phyloP scores from a whole-genome alignment of 345 rosid species.

The Punica granatum region DNA sequence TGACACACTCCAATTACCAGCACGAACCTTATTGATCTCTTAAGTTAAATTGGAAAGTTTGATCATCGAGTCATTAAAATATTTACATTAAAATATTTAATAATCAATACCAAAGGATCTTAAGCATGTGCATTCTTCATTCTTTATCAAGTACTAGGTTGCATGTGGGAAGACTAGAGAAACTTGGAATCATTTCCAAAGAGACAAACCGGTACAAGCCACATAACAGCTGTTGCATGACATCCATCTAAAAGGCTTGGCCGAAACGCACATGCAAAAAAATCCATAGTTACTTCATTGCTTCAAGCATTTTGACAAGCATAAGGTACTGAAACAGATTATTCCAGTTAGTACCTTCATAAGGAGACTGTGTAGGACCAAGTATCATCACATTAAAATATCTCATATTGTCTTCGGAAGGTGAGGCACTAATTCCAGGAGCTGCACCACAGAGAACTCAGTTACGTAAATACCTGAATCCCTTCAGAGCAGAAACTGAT shows the following conservation, averaged over 20 bases:
- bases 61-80: not conserved
- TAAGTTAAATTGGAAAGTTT: too few species aligned
- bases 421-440: conserved; percentile 96
- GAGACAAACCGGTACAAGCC: too few species aligned
- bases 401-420: conserved; percentile 93
- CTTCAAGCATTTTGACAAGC: not conserved
- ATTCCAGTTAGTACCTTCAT: conserved; percentile 71
- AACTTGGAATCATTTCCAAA: too few species aligned
- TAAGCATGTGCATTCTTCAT: not conserved
- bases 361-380: conserved; percentile 93
- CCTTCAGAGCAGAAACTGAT: not conserved
- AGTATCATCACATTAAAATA: conserved; percentile 96
- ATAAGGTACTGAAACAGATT: not conserved
- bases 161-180: too few species aligned
- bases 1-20: not conserved
- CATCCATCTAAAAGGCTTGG: not conserved
- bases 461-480: not conserved
- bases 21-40: too few species aligned
- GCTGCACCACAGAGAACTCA: conserved; percentile 31
- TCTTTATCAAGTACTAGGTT: too few species aligned
- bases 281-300: not conserved
- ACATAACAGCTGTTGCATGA: not conserved
- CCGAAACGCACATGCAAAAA: not conserved
- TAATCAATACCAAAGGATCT: too few species aligned
- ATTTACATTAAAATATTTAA: too few species aligned